Evolutionary conservation across 116 monocot genomes (phyloP), one percentile per base, ranked within the genome.

Genomic region (Phalaenopsis hybrid): DNA sequence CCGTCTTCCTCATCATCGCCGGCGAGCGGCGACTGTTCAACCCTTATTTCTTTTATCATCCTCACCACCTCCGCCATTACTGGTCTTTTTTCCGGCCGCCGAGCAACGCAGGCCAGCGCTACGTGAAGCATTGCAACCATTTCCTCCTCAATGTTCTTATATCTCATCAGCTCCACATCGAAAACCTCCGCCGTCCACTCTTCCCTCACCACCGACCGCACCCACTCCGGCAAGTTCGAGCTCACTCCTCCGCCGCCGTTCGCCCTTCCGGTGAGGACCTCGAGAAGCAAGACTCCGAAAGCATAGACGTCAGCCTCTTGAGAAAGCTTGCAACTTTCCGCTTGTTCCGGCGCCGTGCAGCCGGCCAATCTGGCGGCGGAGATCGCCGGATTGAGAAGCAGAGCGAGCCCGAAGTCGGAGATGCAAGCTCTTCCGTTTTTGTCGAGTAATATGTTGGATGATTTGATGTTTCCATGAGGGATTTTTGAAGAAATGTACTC

Each of bases 121-220:
- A 94, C 81, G 25, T 90, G 88, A 67, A 94, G 88, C 92, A 92
- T 85, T 20, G 85, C 84, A 77, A 94, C 84, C 94, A 94, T 89
- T 83, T 94, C 94, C 63, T 91, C 90, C 81, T 90, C 87, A 17
- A 84, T 75, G 82, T 89, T 83, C 85, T 84, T 88, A 85, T 87
- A 88, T 46, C 86, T 51, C 74, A 90, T 43, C 79, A 94, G 86
- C 76, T 88, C 90, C 20, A 79, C 81, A 63, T 94, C 94, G 79
- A 94, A 94, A 28, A 94, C 92, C 80, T 94, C 94, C 4, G 86
- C 88, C 45, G 88, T 91, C 91, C 94, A 89, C 87, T 92, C 92
- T 79, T 94, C 92, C 76, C 88, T 75, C 61, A 94, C 88, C 86
- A 90, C 94, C 43, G 90, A 92, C 61, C 79, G 20, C 67, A 94